phyloP scores from a whole-genome alignment of 192 early-diverging fungal species.

The Obelidium mucronatum region DNA sequence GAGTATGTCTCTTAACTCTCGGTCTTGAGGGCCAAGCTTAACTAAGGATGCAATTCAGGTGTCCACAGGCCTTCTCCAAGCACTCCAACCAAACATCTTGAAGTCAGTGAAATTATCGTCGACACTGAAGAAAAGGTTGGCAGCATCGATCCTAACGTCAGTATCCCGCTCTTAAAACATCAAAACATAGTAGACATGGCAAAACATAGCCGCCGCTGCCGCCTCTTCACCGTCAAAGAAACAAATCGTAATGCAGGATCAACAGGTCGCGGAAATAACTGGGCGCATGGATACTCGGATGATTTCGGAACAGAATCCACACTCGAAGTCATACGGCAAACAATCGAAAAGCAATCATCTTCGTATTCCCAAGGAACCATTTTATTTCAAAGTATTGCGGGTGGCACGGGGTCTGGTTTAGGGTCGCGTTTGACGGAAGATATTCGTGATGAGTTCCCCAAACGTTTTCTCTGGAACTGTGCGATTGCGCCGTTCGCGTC shows the following conservation, averaged over 20 bases:
- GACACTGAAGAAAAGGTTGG: slow-evolving; percentile 55
- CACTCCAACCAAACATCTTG: slow-evolving; percentile 13
- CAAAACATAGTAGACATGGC: neutral
- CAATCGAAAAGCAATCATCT: neutral
- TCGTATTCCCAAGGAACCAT: slow-evolving; percentile 1
- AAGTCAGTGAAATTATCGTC: slow-evolving; percentile 39
- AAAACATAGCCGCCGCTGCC: neutral
- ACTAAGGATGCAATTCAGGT: neutral
- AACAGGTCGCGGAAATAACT: slow-evolving; percentile 57
- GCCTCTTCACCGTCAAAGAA: neutral
- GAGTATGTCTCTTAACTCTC: slow-evolving; percentile 19
- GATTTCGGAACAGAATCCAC: slow-evolving; percentile 32
- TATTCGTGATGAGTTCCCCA: slow-evolving; percentile 43
- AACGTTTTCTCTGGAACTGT: slow-evolving; percentile 34
- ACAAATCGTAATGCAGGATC: slow-evolving; percentile 35
- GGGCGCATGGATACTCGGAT: slow-evolving; percentile 55
- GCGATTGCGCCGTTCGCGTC: slow-evolving; percentile 46
- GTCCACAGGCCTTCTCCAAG: neutral
- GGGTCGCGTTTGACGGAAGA: slow-evolving; percentile 54
- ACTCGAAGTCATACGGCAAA: slow-evolving; percentile 33
- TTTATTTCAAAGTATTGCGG: slow-evolving; percentile 42
- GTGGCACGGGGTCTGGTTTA: slow-evolving; percentile 55
- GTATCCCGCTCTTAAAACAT: slow-evolving; percentile 29
- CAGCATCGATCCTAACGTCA: neutral
- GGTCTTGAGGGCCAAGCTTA: neutral